Evolutionary conservation across 257 asterid species (phyloP).

Genomic region (Misopates orontium): DNA sequence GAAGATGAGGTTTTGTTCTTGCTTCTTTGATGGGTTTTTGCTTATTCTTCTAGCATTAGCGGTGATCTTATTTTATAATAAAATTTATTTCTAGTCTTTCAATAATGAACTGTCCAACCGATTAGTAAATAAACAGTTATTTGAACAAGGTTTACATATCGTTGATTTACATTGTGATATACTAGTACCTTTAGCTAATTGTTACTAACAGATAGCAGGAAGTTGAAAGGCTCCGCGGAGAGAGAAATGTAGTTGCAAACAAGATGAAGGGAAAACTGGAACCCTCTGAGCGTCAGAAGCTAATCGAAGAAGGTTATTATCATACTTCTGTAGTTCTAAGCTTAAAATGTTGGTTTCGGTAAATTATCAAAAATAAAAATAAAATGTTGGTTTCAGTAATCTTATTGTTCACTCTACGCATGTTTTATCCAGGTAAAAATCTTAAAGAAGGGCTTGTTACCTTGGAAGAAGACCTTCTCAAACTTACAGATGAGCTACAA

Average conservation of each 20-base stretch:
- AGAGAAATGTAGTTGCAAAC: conserved; percentile 92
- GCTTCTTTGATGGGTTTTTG: background rate
- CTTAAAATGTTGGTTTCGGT: conserved; percentile 5
- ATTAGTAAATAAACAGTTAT: background rate
- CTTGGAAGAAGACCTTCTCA: conserved; percentile 79
- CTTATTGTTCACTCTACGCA: conserved; percentile 14
- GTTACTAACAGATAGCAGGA: conserved; percentile 91
- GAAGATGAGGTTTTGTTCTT: background rate
- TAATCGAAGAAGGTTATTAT: conserved; percentile 82
- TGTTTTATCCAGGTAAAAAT: conserved; percentile 62
- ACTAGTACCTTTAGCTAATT: conserved; percentile 61
- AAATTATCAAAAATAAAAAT: too few relatives aligned
- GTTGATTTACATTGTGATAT: background rate
- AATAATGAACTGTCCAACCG: background rate
- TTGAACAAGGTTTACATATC: background rate
- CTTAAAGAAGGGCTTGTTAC: conserved; percentile 75
- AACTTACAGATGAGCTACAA: conserved; percentile 80
- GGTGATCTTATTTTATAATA: background rate
- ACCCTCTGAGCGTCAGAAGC: conserved; percentile 77
- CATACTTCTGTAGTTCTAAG: conserved; percentile 6
- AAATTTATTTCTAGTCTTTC: background rate
- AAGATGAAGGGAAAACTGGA: conserved; percentile 92
- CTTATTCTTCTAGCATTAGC: background rate
- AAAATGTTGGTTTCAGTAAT: conserved; percentile 7
- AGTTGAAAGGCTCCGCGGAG: conserved; percentile 91